A percentile compares a stretch with the other conserved stretches of the same genome.
These are phyloP conservation scores for Didymella pomorum DNA, from an alignment of 2,329 filamentous ascomycete genomes.

Conservation along the genomic window DNA sequence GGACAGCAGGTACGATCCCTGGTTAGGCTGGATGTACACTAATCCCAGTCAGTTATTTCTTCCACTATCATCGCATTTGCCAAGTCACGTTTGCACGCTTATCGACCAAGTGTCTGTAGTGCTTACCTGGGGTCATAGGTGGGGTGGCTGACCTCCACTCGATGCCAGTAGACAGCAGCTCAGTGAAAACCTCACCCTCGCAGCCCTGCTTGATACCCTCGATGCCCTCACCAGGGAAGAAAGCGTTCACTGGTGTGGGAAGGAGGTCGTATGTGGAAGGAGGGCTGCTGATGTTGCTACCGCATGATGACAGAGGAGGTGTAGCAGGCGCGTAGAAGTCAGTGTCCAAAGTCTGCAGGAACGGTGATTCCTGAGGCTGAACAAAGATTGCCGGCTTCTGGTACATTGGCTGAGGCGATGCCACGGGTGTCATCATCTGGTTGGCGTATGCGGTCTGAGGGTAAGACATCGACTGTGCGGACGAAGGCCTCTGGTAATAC, in stretches of 20 bases:
- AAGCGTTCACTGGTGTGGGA: conserved; percentile 83
- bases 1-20: conserved; percentile 74
- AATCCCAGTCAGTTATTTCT: conserved; percentile 39
- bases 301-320: conserved; percentile 83
- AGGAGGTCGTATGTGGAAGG: conserved; percentile 75
- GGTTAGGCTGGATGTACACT: conserved; percentile 73
- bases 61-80: conserved; percentile 1
- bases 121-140: conserved; percentile 88
- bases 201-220: conserved; percentile 63
- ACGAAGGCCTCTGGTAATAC: conserved; percentile 64
- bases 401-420: conserved; percentile 75
- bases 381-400: conserved; percentile 78
- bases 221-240: conserved; percentile 62
- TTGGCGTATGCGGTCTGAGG: conserved; percentile 63
- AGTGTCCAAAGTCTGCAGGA: conserved; percentile 72
- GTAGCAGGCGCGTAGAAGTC: conserved; percentile 85
- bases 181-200: conserved; percentile 73
- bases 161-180: conserved; percentile 76
- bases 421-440: conserved; percentile 75
- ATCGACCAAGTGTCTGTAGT: conserved; percentile 8
- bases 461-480: conserved; percentile 65
- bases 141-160: conserved; percentile 82
- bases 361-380: conserved; percentile 65
- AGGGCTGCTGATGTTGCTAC: conserved; percentile 87
- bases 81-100: conserved; percentile 9